phyloP scores from a whole-genome alignment of 2,329 filamentous ascomycete genomes.

The Dactylella cylindrospora region DNA sequence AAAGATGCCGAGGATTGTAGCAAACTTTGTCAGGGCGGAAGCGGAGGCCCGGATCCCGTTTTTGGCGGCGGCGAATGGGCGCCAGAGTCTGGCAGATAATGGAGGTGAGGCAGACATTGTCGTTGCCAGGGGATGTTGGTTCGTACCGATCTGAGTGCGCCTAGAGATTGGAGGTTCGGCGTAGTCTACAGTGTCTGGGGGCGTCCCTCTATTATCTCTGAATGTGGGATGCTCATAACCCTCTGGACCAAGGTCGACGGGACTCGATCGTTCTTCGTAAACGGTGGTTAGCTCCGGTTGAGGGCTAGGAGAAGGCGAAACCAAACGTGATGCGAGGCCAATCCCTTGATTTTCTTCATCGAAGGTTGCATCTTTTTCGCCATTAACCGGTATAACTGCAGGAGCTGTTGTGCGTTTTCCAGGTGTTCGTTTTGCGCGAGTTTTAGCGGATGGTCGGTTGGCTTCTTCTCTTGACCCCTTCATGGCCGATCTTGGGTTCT shows the following conservation, averaged over 20 bases:
- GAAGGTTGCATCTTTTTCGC: constrained; percentile 31
- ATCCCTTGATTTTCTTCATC: constrained; percentile 39
- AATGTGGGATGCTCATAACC: constrained; percentile 1
- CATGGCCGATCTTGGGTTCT: constrained; percentile 37
- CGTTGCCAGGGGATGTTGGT: background rate
- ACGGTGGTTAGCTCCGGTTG: constrained; percentile 2
- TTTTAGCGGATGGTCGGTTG: constrained; percentile 35
- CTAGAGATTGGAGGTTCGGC: background rate
- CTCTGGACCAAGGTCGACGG: background rate
- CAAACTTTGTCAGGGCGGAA: constrained; percentile 12
- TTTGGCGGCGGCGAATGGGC: constrained; percentile 8
- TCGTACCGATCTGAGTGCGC: background rate
- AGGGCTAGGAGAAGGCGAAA: constrained; percentile 19
- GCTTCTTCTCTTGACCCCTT: constrained; percentile 38
- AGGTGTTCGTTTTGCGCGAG: constrained; percentile 22
- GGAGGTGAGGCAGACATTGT: background rate
- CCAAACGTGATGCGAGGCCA: constrained; percentile 17
- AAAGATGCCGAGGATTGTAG: constrained; percentile 22
- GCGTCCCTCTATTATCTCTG: constrained; percentile 10
- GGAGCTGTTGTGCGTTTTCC: constrained; percentile 15
- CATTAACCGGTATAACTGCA: constrained; percentile 17
- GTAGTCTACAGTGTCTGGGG: constrained; percentile 27
- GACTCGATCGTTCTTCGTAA: no score
- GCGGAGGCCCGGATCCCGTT: constrained; percentile 3
- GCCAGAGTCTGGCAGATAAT: background rate